Evolutionary conservation across 192 early-diverging fungal species (phyloP).

Genomic region (Umbelopsis sp.): DNA sequence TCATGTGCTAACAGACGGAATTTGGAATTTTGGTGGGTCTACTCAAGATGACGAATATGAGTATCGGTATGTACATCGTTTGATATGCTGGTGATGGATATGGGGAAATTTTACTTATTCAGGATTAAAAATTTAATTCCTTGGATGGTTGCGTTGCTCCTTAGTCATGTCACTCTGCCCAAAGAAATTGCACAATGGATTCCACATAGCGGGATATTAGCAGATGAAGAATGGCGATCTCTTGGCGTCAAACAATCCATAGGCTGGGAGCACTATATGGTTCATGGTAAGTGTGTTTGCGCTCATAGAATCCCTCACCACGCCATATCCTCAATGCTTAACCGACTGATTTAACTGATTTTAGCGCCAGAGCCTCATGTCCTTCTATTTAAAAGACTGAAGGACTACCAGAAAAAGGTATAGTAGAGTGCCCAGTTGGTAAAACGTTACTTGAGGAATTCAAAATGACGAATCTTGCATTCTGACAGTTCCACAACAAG

Average conservation of each 20-base stretch:
- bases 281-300: conserved; percentile 35
- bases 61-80: conserved; percentile 19
- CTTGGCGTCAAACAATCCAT: conserved; percentile 49
- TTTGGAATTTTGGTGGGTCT: no score
- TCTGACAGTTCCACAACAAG: neutral
- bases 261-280: conserved; percentile 56
- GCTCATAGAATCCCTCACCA: neutral
- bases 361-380: conserved; percentile 51
- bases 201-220: conserved; percentile 36
- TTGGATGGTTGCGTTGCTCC: neutral
- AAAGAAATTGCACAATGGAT: conserved; percentile 40
- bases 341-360: neutral
- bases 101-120: no score
- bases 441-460: neutral
- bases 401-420: conserved; percentile 47
- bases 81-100: neutral
- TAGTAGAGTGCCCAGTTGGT: neutral
- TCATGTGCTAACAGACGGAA: no score
- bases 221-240: conserved; percentile 51
- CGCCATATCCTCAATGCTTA: neutral
- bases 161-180: conserved; percentile 49
- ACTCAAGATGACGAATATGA: conserved; percentile 30
- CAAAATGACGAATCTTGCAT: neutral
- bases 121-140: no score
- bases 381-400: conserved; percentile 48